A percentile compares a stretch with the other conserved stretches of the same genome.
Evolutionary conservation across 139 green algal genomes (phyloP).

Genomic region (Volvox africanus): DNA sequence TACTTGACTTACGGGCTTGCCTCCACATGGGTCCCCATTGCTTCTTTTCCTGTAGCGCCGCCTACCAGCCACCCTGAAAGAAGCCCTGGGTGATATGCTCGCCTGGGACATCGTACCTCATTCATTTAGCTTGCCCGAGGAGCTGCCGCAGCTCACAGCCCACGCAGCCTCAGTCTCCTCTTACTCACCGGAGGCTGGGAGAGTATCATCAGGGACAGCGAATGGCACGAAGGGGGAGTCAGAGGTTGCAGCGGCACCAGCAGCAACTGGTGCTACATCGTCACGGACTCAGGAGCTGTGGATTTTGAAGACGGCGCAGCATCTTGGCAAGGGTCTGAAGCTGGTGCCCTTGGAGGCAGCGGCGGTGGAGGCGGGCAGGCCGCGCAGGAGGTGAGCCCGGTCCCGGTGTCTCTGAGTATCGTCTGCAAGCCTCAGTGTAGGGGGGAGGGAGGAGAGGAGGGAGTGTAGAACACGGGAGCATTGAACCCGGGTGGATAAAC

Average conservation of each 20-base stretch:
- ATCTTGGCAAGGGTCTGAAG: slow-evolving; percentile 71
- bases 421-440: no score
- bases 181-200: background rate
- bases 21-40: background rate
- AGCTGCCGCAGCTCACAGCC: slow-evolving; percentile 51
- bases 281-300: slow-evolving; percentile 48
- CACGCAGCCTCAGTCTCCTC: background rate
- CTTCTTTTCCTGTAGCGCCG: slow-evolving; percentile 47
- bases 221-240: background rate
- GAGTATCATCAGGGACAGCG: background rate
- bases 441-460: background rate
- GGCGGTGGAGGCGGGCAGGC: slow-evolving; percentile 17
- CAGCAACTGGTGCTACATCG: background rate
- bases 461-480: no score
- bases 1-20: no score
- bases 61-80: slow-evolving; percentile 54
- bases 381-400: slow-evolving; percentile 8
- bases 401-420: no score
- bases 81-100: slow-evolving; percentile 53
- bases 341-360: slow-evolving; percentile 57
- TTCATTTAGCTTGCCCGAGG: slow-evolving; percentile 64
- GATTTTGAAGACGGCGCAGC: slow-evolving; percentile 74
- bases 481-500: no score
- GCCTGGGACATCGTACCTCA: slow-evolving; percentile 62
- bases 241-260: background rate